phyloP scores from a whole-genome alignment of 768 basidiomycete species.

The Russula griseocarnosa region DNA sequence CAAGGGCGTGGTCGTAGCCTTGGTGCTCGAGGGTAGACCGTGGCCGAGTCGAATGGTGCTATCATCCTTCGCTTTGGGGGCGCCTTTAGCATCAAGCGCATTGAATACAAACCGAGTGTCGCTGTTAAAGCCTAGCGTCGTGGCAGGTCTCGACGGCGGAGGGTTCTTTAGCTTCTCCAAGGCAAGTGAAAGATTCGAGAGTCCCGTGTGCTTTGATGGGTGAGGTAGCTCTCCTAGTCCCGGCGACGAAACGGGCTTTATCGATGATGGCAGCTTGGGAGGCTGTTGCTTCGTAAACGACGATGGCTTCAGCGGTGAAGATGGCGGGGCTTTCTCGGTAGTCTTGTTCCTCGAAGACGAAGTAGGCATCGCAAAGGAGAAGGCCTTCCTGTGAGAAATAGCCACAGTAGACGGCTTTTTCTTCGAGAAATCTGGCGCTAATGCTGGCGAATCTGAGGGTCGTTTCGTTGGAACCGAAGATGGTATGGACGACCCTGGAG shows the following conservation, averaged over 20 bases:
- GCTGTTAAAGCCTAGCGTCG: conserved; percentile 62
- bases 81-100: conserved; percentile 18
- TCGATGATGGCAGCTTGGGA: conserved; percentile 17
- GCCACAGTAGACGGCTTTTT: not conserved
- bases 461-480: conserved; percentile 8
- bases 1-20: conserved; percentile 4
- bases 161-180: conserved; percentile 67
- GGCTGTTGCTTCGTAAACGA: conserved; percentile 17
- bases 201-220: conserved; percentile 28
- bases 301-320: conserved; percentile 21
- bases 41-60: conserved; percentile 18
- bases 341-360: conserved; percentile 26
- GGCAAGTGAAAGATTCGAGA: conserved; percentile 64
- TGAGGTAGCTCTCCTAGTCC: conserved; percentile 15
- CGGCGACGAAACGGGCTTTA: conserved; percentile 21
- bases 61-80: conserved; percentile 25
- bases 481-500: not conserved
- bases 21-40: conserved; percentile 1
- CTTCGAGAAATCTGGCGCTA: conserved; percentile 2
- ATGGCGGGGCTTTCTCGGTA: conserved; percentile 9
- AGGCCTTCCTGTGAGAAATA: conserved; percentile 19
- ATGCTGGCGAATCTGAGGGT: not conserved
- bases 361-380: conserved; percentile 28
- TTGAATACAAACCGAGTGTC: conserved; percentile 31
- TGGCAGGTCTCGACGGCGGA: conserved; percentile 61